A percentile compares a stretch with the other conserved stretches of the same genome.
Evolutionary conservation across 2,329 filamentous ascomycete species (phyloP).

Genomic region (Tolypocladium capitatum): DNA sequence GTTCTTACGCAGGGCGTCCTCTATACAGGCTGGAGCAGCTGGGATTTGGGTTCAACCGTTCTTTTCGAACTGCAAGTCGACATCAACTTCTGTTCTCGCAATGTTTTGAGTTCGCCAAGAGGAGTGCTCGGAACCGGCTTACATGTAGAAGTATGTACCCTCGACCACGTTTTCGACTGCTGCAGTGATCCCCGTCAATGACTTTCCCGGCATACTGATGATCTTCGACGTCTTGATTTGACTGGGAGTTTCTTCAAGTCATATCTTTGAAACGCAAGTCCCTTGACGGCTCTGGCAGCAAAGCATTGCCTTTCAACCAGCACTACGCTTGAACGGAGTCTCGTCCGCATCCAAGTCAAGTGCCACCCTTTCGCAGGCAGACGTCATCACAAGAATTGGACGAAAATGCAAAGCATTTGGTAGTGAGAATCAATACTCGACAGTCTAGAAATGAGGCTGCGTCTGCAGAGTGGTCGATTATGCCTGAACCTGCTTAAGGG

Average conservation of each 20-base stretch:
- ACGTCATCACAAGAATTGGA: too few species aligned
- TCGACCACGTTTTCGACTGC: neutral
- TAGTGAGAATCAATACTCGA: too few species aligned
- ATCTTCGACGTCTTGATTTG: neutral
- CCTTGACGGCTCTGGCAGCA: neutral
- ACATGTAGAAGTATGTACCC: neutral
- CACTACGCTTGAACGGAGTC: neutral
- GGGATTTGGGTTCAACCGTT: too few species aligned
- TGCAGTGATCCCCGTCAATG: too few species aligned
- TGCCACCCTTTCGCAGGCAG: neutral
- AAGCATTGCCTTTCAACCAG: too few species aligned
- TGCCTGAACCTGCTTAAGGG: conserved; percentile 3
- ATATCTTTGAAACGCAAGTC: neutral
- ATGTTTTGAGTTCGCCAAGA: neutral
- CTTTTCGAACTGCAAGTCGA: neutral
- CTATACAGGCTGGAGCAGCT: too few species aligned
- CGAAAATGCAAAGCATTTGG: neutral
- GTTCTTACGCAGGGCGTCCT: too few species aligned
- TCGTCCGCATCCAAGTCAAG: neutral
- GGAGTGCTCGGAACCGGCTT: neutral
- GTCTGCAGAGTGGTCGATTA: conserved; percentile 1
- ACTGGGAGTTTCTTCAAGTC: neutral
- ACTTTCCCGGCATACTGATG: neutral
- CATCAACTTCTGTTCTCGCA: neutral
- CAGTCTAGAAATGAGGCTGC: too few species aligned